Percentiles rank a stretch among this genome's conserved stretches.
Conservation (phyloP, 208 protist species). For the Crithidia thermophila region DNA sequence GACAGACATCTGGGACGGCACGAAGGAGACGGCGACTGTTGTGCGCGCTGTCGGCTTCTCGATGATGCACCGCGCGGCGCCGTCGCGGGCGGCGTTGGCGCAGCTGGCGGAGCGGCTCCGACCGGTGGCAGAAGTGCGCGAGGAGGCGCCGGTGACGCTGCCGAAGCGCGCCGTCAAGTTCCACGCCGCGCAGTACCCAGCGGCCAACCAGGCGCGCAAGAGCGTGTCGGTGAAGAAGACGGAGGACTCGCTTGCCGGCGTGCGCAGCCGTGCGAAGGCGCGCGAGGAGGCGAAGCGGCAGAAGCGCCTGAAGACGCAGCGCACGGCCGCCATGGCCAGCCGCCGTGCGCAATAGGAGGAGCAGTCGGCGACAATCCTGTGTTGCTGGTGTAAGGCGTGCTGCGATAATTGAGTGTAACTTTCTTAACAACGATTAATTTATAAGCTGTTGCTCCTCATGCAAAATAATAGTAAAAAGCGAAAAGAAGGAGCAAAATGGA, state of each 20-base stretch:
- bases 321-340: slow-evolving; percentile 26
- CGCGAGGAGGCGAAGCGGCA: slow-evolving; percentile 35
- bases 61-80: slow-evolving; percentile 11
- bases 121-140: slow-evolving; percentile 57
- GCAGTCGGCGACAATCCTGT: neutral
- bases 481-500: neutral
- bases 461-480: neutral
- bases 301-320: slow-evolving; percentile 39
- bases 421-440: no score
- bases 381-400: no score
- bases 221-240: slow-evolving; percentile 58
- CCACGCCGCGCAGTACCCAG: slow-evolving; percentile 16
- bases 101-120: slow-evolving; percentile 38
- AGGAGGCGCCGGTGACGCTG: slow-evolving; percentile 34
- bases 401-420: no score
- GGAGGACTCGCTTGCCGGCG: slow-evolving; percentile 27
- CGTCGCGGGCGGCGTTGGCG: slow-evolving; percentile 25
- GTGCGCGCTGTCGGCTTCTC: slow-evolving; percentile 29
- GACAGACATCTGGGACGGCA: slow-evolving; percentile 77
- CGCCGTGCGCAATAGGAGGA: slow-evolving; percentile 19
- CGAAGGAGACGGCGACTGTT: slow-evolving; percentile 47
- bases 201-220: slow-evolving; percentile 7
- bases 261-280: slow-evolving; percentile 27
- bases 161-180: slow-evolving; percentile 50
- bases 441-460: no score